A percentile compares a stretch with the other conserved stretches of the same genome.
Evolutionary conservation across 2,329 filamentous ascomycete species (phyloP).

Genomic region (Colletotrichum sp.): DNA sequence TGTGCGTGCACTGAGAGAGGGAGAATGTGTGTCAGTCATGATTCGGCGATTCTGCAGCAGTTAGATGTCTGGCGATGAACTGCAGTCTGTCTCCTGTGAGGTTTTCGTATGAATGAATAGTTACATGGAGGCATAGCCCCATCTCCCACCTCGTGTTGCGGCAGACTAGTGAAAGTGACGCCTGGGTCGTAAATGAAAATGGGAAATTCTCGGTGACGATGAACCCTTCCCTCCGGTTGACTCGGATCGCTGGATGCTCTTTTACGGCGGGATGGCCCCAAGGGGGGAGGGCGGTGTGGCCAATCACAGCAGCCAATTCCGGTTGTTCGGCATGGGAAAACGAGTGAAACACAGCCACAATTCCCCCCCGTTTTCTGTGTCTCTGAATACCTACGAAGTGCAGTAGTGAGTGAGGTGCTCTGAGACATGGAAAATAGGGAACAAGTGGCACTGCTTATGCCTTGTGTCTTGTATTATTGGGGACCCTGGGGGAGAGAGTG

Average conservation of each 20-base stretch:
- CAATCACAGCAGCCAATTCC: conserved; percentile 10
- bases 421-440: neutral
- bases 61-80: neutral
- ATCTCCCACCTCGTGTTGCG: neutral
- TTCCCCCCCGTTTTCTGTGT: neutral
- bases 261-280: neutral
- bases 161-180: neutral
- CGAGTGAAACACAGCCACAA: conserved; percentile 22
- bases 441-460: neutral
- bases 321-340: neutral
- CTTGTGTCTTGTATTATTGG: neutral
- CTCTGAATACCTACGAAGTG: neutral
- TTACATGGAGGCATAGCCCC: neutral
- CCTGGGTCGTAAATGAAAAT: neutral
- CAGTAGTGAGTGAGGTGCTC: neutral
- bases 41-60: neutral
- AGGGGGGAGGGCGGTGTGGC: neutral
- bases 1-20: neutral
- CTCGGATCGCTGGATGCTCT: neutral
- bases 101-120: neutral
- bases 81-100: too few relatives aligned
- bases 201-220: neutral
- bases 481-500: neutral
- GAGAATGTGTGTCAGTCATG: neutral
- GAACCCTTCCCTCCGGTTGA: neutral